Base-by-base conservation (phyloP, 2,329 filamentous ascomycete genomes). In the Chaetomiaceae sp. region DNA sequence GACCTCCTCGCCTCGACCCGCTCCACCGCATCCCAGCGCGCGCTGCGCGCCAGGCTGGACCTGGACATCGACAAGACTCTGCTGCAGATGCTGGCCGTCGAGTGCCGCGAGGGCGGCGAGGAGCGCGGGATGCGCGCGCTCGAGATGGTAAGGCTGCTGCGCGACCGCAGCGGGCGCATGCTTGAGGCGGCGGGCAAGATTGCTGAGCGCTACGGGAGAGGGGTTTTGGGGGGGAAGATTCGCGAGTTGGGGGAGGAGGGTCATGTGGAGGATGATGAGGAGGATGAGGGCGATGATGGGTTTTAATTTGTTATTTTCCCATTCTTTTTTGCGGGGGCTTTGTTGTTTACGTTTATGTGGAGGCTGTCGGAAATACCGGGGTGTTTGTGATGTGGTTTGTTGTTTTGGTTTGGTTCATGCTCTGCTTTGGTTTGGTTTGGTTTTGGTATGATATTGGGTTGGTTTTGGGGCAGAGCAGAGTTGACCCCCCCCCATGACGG, bases 41-140 rank as follows among this genome's bases (percentile, higher is more conserved):
- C 74, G 19, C 78, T 82, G 40, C 77, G 96, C 13, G 78, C 81
- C 13, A 77, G 82, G 34, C 77, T 89, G 49, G 88, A 95, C 67
- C 73, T 95, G 39, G 89, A 95, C 39, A 82, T 95, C 33, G 91
- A 99, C 73, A 96, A 96, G 73, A 83, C 86, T 38, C 74, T 99
- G 44, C 73, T 99, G 57, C 90, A 96, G 72, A 78, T 97, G 66
- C 75, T 99, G 63, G 91, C 89, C 2, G 74, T 86, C 6, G 93
- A 97, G 73, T 99, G 93, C 66, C 83, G 90, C 53, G 89, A 93
- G 59, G 89, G 61, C 9, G 89, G 90, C 39, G 93, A 99, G 67
- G 91, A 97, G 56, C 78, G 87, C 25, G 92, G 91, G 5, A 96
- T 96, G 89, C 89, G 92, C 59, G 92, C 92, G 0, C 73, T 99